Conservation (phyloP, 192 early-diverging fungal species). For the Backusella psychrophila region DNA sequence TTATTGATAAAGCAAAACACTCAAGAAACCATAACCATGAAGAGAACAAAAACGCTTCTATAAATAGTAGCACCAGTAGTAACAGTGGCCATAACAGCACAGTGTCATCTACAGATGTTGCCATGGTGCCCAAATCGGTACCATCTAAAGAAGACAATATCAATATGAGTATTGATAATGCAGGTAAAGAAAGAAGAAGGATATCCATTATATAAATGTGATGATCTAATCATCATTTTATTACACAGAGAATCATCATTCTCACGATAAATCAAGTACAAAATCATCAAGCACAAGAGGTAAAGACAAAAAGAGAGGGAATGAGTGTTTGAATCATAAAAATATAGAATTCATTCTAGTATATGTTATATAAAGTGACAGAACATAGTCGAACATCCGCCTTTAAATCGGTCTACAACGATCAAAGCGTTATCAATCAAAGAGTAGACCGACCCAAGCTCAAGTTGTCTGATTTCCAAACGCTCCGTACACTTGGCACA, state of each 20-base stretch:
- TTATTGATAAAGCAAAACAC: constrained; percentile 32
- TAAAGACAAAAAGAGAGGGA: background rate
- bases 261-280: background rate
- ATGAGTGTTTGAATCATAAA: background rate
- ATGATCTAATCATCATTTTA: background rate
- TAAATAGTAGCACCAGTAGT: background rate
- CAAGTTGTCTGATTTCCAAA: constrained; percentile 77
- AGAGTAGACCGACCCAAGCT: constrained; percentile 47
- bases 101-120: background rate
- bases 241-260: background rate
- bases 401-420: constrained; percentile 25
- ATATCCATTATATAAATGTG: background rate
- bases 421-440: constrained; percentile 26
- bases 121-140: constrained; percentile 7
- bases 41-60: background rate
- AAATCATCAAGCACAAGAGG: background rate
- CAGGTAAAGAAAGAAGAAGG: background rate
- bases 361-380: background rate
- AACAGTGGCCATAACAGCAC: background rate
- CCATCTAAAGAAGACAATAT: constrained; percentile 13
- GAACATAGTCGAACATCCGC: background rate
- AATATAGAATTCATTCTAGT: background rate
- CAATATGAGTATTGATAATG: background rate
- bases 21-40: constrained; percentile 8
- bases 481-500: constrained; percentile 92